Conservation (phyloP, 2,329 filamentous ascomycete genomes). For the Talaromyces sp. region DNA sequence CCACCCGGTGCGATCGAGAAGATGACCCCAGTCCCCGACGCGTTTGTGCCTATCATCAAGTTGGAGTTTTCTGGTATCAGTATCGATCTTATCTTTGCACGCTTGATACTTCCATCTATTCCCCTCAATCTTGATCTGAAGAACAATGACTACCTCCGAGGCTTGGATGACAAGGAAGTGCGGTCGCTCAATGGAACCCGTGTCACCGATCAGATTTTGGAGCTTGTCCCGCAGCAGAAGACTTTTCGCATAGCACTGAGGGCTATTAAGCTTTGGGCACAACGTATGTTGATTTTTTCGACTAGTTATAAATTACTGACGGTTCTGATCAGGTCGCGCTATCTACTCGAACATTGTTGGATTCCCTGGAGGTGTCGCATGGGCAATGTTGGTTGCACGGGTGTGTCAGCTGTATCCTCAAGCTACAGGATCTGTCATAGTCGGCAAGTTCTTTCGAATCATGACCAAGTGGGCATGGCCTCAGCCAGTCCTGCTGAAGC, state of each 20-base stretch:
- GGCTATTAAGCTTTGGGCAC: slow-evolving; percentile 95
- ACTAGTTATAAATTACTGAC: slow-evolving; percentile 18
- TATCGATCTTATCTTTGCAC: slow-evolving; percentile 89
- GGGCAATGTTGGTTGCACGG: slow-evolving; percentile 95
- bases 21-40: slow-evolving; percentile 80
- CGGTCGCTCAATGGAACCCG: slow-evolving; percentile 90
- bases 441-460: slow-evolving; percentile 91
- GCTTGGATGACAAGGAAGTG: slow-evolving; percentile 81
- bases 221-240: slow-evolving; percentile 81
- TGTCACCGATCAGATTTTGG: slow-evolving; percentile 88
- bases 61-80: slow-evolving; percentile 88
- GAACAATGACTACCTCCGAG: slow-evolving; percentile 80
- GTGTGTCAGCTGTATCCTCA: slow-evolving; percentile 96
- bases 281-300: slow-evolving; percentile 50
- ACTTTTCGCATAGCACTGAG: slow-evolving; percentile 87
- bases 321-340: slow-evolving; percentile 60
- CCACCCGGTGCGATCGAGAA: slow-evolving; percentile 78
- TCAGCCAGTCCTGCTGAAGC: slow-evolving; percentile 84
- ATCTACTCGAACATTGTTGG: slow-evolving; percentile 97
- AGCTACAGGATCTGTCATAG: slow-evolving; percentile 81
- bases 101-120: slow-evolving; percentile 70
- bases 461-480: slow-evolving; percentile 94
- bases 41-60: slow-evolving; percentile 96
- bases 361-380: slow-evolving; percentile 93
- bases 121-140: slow-evolving; percentile 71